Percentiles rank a stretch among this genome's conserved stretches.
Evolutionary conservation across 2,329 filamentous ascomycete species (phyloP).

Genomic region (Aspergillus sojae): DNA sequence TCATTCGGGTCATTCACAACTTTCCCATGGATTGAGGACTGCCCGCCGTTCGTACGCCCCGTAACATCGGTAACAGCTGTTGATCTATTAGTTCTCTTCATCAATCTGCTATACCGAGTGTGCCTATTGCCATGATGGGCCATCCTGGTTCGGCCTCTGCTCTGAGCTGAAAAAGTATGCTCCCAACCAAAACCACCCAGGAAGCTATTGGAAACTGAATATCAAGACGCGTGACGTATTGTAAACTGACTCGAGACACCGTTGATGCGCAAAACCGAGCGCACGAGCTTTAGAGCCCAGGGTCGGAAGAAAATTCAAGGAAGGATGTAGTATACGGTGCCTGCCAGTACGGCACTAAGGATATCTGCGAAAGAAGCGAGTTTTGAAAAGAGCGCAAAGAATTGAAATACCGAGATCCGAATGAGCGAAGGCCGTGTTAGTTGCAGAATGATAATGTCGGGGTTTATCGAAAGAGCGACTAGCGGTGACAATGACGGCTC

Average conservation of each 20-base stretch:
- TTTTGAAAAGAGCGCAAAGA: conserved; percentile 13
- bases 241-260: neutral
- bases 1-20: neutral
- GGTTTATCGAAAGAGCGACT: conserved; percentile 14
- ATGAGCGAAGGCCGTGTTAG: neutral
- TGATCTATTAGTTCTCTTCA: conserved; percentile 15
- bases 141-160: conserved; percentile 14
- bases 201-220: neutral
- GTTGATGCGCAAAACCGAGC: neutral
- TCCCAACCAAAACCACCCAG: neutral
- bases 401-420: conserved; percentile 5
- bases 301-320: neutral
- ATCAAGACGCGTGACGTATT: neutral
- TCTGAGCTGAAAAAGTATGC: neutral
- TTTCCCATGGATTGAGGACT: neutral
- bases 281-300: neutral
- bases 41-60: neutral
- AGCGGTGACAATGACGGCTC: neutral
- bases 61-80: conserved; percentile 1
- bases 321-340: conserved; percentile 8
- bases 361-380: conserved; percentile 6
- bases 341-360: conserved; percentile 19
- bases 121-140: conserved; percentile 23
- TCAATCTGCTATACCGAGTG: conserved; percentile 15
- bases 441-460: neutral